phyloP scores from a whole-genome alignment of 2,329 filamentous ascomycete genomes.

The Davidsoniella eucalypti region DNA sequence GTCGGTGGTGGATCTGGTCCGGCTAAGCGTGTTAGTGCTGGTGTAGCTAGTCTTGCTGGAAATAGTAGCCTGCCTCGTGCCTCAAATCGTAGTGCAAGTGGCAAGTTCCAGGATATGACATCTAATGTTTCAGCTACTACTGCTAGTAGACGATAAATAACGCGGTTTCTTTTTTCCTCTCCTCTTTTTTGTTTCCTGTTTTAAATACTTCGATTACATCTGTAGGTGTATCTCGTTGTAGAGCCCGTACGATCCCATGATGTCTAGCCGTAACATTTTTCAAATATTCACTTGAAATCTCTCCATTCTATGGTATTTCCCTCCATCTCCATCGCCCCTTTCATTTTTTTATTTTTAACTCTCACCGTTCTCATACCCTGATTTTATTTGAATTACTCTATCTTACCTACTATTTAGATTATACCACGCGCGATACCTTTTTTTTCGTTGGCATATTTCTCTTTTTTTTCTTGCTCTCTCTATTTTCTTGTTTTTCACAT shows the following conservation, averaged over 20 bases:
- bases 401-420: too few relatives aligned
- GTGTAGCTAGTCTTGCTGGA: constrained; percentile 19
- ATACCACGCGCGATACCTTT: not conserved
- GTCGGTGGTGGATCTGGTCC: constrained; percentile 16
- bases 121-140: constrained; percentile 35
- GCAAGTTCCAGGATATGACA: constrained; percentile 38
- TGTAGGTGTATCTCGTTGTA: not conserved
- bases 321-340: not conserved
- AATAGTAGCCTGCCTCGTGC: constrained; percentile 40
- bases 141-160: constrained; percentile 22
- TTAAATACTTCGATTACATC: not conserved
- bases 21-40: constrained; percentile 38
- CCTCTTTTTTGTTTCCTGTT: not conserved
- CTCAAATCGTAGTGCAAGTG: constrained; percentile 38
- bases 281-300: not conserved
- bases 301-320: not conserved
- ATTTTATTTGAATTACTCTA: not conserved
- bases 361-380: not conserved
- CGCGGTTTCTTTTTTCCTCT: constrained; percentile 11
- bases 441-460: not conserved
- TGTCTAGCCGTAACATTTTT: not conserved
- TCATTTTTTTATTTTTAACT: too few relatives aligned
- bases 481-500: not conserved
- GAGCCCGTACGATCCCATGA: too few relatives aligned
- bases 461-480: not conserved